Evolutionary conservation across 192 early-diverging fungal genomes (phyloP).

Genomic region (Pilobolus umbonatus): DNA sequence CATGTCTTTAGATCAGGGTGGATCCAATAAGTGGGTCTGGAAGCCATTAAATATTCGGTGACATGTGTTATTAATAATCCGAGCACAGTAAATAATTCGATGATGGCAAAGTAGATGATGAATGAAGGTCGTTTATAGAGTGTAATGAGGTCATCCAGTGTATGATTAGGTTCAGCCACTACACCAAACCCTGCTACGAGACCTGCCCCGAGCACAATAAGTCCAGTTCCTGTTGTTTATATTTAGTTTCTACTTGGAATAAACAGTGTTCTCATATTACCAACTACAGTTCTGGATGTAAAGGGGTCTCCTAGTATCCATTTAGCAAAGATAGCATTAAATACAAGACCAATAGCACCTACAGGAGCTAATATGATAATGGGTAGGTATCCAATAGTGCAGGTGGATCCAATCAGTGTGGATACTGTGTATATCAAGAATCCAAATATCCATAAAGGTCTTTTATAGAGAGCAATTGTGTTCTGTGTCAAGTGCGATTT

Average conservation of each 20-base stretch:
- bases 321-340: constrained; percentile 74
- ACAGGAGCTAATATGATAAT: constrained; percentile 74
- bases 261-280: constrained; percentile 17
- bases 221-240: constrained; percentile 51
- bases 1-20: constrained; percentile 29
- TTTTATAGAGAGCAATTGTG: constrained; percentile 41
- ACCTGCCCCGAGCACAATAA: constrained; percentile 63
- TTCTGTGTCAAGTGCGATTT: constrained; percentile 44
- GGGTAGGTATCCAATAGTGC: constrained; percentile 72
- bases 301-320: constrained; percentile 62
- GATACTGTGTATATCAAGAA: constrained; percentile 67
- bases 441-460: constrained; percentile 65
- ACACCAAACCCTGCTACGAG: constrained; percentile 73
- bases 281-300: constrained; percentile 51
- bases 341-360: constrained; percentile 68
- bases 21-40: neutral
- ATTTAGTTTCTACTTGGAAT: neutral
- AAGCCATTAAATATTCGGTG: constrained; percentile 32
- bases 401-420: constrained; percentile 62
- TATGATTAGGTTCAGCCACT: constrained; percentile 68
- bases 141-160: constrained; percentile 60
- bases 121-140: constrained; percentile 68
- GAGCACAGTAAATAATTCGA: constrained; percentile 43
- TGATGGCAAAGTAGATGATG: constrained; percentile 58
- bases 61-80: constrained; percentile 48